Evolutionary conservation across 306 rosid species (phyloP).

Genomic region (Cicer chorassanicum): DNA sequence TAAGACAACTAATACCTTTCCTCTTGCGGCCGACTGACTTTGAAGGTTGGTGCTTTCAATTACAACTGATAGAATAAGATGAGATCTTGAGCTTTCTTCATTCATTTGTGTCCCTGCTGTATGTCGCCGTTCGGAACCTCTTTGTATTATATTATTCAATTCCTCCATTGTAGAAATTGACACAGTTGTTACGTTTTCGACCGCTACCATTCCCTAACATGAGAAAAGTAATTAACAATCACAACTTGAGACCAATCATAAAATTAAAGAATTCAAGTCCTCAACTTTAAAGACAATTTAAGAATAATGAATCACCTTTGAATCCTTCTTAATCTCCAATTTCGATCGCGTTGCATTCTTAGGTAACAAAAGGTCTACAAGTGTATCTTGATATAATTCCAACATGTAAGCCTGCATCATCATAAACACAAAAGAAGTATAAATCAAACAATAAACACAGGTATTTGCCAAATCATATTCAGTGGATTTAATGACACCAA

Average conservation of each 20-base stretch:
- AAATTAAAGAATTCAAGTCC: background rate
- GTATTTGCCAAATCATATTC: constrained; percentile 11
- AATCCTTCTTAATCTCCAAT: constrained; percentile 91
- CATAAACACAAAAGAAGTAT: constrained; percentile 20
- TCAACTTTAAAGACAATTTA: background rate
- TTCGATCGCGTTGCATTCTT: constrained; percentile 71
- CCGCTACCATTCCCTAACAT: constrained; percentile 87
- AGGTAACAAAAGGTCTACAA: constrained; percentile 82
- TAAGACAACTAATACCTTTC: constrained; percentile 68
- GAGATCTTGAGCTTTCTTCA: constrained; percentile 95
- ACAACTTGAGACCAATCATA: constrained; percentile 11
- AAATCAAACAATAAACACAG: constrained; percentile 23
- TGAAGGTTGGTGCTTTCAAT: constrained; percentile 92
- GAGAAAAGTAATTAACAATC: constrained; percentile 35
- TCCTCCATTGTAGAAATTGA: constrained; percentile 79
- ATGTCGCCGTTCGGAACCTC: constrained; percentile 83
- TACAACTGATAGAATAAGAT: constrained; percentile 78
- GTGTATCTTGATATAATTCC: constrained; percentile 95
- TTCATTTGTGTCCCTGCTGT: constrained; percentile 90
- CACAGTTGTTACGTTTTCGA: constrained; percentile 73
- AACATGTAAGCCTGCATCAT: constrained; percentile 83
- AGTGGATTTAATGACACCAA: constrained; percentile 5
- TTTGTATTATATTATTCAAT: constrained; percentile 68
- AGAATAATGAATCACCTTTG: constrained; percentile 63
- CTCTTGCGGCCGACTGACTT: constrained; percentile 86